These are phyloP conservation scores for Blastobotrys buckinghamii DNA, from an alignment of 1,139 yeast genomes.

Conservation along the genomic window DNA sequence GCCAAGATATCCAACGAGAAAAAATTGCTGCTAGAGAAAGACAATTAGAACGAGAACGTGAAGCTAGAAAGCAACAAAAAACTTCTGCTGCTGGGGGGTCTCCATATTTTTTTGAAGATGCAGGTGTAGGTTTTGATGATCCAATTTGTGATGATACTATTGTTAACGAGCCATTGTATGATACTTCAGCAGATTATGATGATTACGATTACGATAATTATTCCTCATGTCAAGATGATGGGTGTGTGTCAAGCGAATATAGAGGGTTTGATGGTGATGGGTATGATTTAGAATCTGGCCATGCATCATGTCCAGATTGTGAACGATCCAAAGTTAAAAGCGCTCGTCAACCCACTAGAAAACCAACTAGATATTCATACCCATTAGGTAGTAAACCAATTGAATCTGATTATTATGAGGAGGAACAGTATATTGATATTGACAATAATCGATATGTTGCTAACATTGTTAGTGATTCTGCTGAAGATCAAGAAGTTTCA, in stretches of 20 bases:
- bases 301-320: not conserved
- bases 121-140: slow-evolving; percentile 3
- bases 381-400: not conserved
- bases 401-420: not conserved
- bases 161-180: not conserved
- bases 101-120: not conserved
- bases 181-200: not conserved
- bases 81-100: too few species aligned
- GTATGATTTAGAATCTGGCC: not conserved
- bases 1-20: slow-evolving; percentile 8
- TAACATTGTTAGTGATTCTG: not conserved
- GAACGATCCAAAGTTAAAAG: not conserved
- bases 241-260: not conserved
- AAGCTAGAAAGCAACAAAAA: not conserved
- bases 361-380: not conserved
- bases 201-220: not conserved
- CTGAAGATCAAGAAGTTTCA: not conserved
- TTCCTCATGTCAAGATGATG: not conserved
- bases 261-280: not conserved
- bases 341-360: not conserved
- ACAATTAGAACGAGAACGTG: slow-evolving; percentile 9
- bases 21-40: slow-evolving; percentile 6
- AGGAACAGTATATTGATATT: not conserved
- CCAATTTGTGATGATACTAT: not conserved
- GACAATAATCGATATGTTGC: not conserved